Base-by-base conservation (phyloP, 2,329 filamentous ascomycete genomes). In the Penicillium olsonii region DNA sequence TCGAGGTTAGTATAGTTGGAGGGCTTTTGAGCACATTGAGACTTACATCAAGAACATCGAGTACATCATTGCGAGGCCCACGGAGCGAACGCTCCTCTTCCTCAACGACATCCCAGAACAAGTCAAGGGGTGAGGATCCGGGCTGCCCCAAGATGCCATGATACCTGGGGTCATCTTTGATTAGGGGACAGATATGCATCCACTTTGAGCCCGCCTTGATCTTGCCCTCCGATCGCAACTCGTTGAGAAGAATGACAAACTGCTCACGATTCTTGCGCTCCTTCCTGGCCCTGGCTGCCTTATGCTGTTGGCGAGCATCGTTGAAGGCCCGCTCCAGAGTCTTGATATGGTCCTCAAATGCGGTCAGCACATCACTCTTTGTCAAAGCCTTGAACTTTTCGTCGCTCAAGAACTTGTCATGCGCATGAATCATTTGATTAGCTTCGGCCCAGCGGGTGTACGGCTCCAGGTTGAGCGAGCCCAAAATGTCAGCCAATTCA, bases 21-120 rank as follows among this genome's bases (percentile, higher is more conserved):
- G 31, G 15, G 10, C 6, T 17, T 15, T 6, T 18, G 4, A 5
- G 4, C 12, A 17, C 7, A 18, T n/a, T 12, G 14, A 26, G 41
- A 75, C 85, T 78, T 72, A 94, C 90, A 78, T 95, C 89, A 60
- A 96, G 80, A 59, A 94, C 90, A 73, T 96, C 91, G 57, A 94
- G 77, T 33, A 95, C 88, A 65, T 91, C 85, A 66, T 94, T 95
- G 53, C 90, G 82, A 41, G 87, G 86, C 42, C 84, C 85, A 53
- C 92, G 87, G 40, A 96, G 77, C n/a, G 87, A 85, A 50, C 88
- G 84, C 66, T 99, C 92, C 69, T 97, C 91, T 68, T 96, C 91
- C 68, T 97, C 94, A 20, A 97, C 81, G 40, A 92, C 78, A 68
- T 99, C 94, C 90, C 92, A 96, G 75, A 99, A 97, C 6, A 99